Conservation (phyloP, 805 yeast genomes). For the Pichia scutulata region DNA sequence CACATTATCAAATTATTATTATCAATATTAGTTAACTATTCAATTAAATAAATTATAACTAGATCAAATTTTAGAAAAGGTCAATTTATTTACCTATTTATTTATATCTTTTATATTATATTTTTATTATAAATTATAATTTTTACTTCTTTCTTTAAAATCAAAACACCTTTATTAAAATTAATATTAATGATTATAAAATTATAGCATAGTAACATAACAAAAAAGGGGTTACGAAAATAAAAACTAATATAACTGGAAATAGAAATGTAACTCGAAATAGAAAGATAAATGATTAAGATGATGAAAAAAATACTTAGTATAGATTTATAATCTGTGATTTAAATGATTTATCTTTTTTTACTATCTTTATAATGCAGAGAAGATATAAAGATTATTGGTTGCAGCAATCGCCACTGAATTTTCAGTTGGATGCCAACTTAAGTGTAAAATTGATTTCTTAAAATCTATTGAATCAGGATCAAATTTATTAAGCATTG, state of each 20-base stretch:
- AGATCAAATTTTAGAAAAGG: neutral
- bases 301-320: neutral
- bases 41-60: neutral
- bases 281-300: neutral
- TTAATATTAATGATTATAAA: neutral
- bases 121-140: neutral
- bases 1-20: neutral
- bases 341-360: neutral
- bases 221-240: neutral
- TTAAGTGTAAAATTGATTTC: conserved; percentile 86
- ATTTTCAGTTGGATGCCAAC: conserved; percentile 98
- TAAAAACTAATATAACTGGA: neutral
- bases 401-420: conserved; percentile 98
- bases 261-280: neutral
- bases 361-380: conserved; percentile 44
- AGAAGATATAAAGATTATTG: conserved; percentile 80
- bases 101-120: neutral
- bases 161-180: neutral
- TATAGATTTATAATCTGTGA: neutral
- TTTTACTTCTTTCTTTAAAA: neutral
- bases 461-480: conserved; percentile 84
- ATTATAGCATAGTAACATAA: neutral
- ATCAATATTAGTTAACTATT: neutral
- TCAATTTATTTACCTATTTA: neutral
- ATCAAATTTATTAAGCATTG: conserved; percentile 56